Conservation (phyloP, 148 eudicot species). For the Rhododendron molle region DNA sequence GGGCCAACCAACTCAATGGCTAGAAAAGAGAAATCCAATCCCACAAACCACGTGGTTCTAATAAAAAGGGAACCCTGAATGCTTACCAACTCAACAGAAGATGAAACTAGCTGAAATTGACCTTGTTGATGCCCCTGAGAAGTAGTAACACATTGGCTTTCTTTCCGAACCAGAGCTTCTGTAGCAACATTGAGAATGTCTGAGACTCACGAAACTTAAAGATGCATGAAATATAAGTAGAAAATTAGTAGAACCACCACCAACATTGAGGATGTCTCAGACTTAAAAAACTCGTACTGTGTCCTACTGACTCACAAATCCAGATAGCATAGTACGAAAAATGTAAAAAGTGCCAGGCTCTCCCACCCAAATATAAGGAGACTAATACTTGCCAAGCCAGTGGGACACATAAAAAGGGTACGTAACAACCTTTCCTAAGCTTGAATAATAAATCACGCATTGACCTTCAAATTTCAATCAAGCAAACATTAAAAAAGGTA, state of each 20-base stretch:
- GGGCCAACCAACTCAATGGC: not conserved
- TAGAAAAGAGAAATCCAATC: not conserved
- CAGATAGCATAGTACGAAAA: not conserved
- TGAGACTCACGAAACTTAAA: not conserved
- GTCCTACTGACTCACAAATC: not conserved
- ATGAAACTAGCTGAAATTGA: constrained; percentile 13
- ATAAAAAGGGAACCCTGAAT: constrained; percentile 1
- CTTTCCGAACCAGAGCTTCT: constrained; percentile 15
- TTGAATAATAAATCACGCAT: not conserved
- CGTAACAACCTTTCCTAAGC: not conserved
- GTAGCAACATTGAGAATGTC: not conserved
- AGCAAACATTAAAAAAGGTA: not conserved
- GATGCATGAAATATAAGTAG: not conserved
- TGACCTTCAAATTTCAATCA: not conserved
- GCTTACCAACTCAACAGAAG: constrained; percentile 20
- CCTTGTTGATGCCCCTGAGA: constrained; percentile 14
- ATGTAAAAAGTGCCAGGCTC: not conserved
- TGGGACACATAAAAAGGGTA: not conserved
- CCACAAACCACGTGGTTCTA: not conserved
- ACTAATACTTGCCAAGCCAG: not conserved
- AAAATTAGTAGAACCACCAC: not conserved
- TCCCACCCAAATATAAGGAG: not conserved
- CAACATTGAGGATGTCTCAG: not conserved
- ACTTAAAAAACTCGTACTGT: not conserved
- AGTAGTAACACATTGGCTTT: constrained; percentile 13